phyloP scores from a whole-genome alignment of 768 basidiomycete species.

The Kwoniella sp. region DNA sequence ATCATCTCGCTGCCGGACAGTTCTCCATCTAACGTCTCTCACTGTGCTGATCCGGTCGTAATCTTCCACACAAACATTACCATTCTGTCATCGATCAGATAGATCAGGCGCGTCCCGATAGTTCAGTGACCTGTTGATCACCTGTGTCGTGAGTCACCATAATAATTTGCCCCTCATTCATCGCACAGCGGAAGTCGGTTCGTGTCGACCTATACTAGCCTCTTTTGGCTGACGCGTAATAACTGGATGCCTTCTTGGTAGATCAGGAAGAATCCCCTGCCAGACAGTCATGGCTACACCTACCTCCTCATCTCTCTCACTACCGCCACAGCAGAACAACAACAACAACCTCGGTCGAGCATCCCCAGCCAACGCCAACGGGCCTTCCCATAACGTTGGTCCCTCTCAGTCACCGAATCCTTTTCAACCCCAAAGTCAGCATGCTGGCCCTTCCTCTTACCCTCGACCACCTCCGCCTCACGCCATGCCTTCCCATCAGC shows the following conservation, averaged over 20 bases:
- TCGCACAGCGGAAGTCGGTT: no score
- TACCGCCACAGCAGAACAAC: slow-evolving; percentile 6
- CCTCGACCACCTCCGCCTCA: slow-evolving; percentile 24
- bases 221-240: neutral
- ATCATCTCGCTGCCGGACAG: neutral
- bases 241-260: neutral
- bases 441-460: slow-evolving; percentile 13
- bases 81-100: neutral
- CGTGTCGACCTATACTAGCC: neutral
- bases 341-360: slow-evolving; percentile 17
- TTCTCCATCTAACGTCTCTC: neutral
- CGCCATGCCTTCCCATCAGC: slow-evolving; percentile 7
- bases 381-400: slow-evolving; percentile 2
- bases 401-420: slow-evolving; percentile 7
- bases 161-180: no score
- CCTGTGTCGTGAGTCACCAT: neutral
- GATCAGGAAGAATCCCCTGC: slow-evolving; percentile 2
- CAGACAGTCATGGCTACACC: slow-evolving; percentile 17
- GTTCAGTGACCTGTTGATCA: neutral
- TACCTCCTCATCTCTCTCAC: slow-evolving; percentile 16
- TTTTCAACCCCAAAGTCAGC: slow-evolving; percentile 8
- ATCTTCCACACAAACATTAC: neutral
- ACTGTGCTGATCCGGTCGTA: neutral
- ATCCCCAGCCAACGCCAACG: slow-evolving; percentile 12
- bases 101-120: neutral